Evolutionary conservation across 2,329 filamentous ascomycete species (phyloP).

Genomic region (Cladosporium sp.): DNA sequence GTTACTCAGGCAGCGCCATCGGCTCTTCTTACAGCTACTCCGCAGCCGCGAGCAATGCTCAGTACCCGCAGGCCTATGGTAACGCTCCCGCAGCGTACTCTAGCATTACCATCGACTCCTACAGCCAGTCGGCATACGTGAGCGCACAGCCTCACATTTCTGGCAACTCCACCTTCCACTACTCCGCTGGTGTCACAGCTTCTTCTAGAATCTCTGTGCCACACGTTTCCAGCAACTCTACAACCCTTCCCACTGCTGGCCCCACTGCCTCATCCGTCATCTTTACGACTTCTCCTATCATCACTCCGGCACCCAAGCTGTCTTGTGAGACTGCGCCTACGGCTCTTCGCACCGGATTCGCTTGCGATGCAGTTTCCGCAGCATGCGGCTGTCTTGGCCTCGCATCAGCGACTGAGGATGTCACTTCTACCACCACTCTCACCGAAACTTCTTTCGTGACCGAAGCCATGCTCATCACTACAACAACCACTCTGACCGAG

Average conservation of each 20-base stretch:
- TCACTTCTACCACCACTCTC: conserved; percentile 6
- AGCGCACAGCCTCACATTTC: not conserved
- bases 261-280: not conserved
- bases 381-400: conserved; percentile 10
- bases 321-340: conserved; percentile 12
- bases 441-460: not conserved
- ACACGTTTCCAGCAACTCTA: not conserved
- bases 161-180: not conserved
- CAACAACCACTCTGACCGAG: not conserved
- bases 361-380: not conserved
- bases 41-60: not conserved
- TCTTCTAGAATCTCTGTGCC: not conserved
- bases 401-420: not conserved
- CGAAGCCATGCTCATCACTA: not conserved
- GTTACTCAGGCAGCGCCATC: not conserved
- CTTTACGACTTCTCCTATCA: not conserved
- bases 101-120: not conserved
- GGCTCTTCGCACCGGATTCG: not conserved
- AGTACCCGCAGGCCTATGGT: not conserved
- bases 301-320: conserved; percentile 1
- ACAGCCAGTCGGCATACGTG: not conserved
- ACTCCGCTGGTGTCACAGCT: not conserved
- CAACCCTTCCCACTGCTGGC: not conserved
- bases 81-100: not conserved
- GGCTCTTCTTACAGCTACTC: not conserved